Evolutionary conservation across 208 protist genomes (phyloP).

Genomic region (Leptomonas pyrrhocoris): DNA sequence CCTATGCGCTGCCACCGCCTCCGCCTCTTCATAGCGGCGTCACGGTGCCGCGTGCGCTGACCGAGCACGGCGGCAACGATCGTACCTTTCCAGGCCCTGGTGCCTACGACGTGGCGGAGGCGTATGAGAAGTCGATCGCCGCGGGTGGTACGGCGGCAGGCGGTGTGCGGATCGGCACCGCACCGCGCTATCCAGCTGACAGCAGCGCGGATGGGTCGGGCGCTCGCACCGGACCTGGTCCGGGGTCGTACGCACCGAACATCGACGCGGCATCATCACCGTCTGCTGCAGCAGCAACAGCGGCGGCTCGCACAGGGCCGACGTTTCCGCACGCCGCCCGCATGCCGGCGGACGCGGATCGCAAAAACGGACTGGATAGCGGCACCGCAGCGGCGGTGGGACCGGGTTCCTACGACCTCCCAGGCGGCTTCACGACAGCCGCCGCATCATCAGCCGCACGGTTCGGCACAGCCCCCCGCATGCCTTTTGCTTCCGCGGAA

Average conservation of each 20-base stretch:
- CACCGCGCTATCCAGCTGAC: slow-evolving; percentile 15
- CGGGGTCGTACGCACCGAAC: slow-evolving; percentile 52
- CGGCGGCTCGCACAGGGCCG: neutral
- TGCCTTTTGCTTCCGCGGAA: neutral
- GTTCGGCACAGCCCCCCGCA: slow-evolving; percentile 36
- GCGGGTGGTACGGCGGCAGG: neutral
- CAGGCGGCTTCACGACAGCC: neutral
- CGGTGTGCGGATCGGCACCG: slow-evolving; percentile 27
- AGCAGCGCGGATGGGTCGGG: neutral
- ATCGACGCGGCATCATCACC: slow-evolving; percentile 18
- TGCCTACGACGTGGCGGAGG: slow-evolving; percentile 25
- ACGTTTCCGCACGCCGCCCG: slow-evolving; percentile 36
- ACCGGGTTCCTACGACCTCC: slow-evolving; percentile 41
- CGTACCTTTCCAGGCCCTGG: slow-evolving; percentile 15
- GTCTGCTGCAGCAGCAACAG: slow-evolving; percentile 5
- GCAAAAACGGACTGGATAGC: neutral
- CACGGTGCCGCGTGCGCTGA: slow-evolving; percentile 14
- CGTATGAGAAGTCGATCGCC: neutral
- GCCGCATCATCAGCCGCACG: neutral
- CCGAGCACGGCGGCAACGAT: neutral
- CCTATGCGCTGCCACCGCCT: slow-evolving; percentile 15
- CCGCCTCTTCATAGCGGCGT: slow-evolving; percentile 21
- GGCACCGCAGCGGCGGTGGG: slow-evolving; percentile 24
- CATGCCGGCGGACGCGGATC: neutral
- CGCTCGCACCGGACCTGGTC: slow-evolving; percentile 31